These are phyloP conservation scores for Lactarius tabidus DNA, from an alignment of 768 basidiomycete genomes.

Conservation along the genomic window DNA sequence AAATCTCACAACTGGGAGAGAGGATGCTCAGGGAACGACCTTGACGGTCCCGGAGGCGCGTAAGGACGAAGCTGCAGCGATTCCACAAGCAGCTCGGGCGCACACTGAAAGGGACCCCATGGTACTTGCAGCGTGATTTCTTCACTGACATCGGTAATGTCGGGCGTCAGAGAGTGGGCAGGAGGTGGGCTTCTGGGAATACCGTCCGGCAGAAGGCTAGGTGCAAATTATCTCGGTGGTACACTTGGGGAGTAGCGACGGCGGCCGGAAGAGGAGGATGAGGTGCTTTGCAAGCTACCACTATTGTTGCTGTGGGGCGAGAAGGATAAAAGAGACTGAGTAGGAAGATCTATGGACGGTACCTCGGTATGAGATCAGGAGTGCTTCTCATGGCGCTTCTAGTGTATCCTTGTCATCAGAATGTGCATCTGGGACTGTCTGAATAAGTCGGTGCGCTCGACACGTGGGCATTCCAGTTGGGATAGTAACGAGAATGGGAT, in stretches of 20 bases:
- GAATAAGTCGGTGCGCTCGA: conserved; percentile 7
- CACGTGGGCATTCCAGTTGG: conserved; percentile 1
- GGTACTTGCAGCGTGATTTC: conserved; percentile 67
- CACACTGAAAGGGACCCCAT: conserved; percentile 53
- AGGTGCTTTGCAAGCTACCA: neutral
- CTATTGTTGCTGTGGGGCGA: neutral
- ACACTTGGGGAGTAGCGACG: neutral
- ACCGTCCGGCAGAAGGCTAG: conserved; percentile 12
- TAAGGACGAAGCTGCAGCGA: neutral
- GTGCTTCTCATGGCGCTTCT: too few species aligned
- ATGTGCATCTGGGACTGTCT: neutral
- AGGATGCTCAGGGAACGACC: neutral
- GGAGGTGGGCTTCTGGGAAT: conserved; percentile 60
- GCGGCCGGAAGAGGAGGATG: conserved; percentile 5
- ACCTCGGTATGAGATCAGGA: conserved; percentile 10
- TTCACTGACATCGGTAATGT: conserved; percentile 43
- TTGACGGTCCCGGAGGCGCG: conserved; percentile 22
- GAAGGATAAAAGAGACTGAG: neutral
- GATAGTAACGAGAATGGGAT: neutral
- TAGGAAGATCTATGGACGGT: neutral
- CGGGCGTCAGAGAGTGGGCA: conserved; percentile 60
- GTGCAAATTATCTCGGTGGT: neutral
- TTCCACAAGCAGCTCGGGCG: conserved; percentile 28
- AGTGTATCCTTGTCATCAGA: conserved; percentile 4
- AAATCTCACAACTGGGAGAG: neutral